Base-by-base conservation (phyloP, 164 flowering plant species). In the Magnolia sinica region DNA sequence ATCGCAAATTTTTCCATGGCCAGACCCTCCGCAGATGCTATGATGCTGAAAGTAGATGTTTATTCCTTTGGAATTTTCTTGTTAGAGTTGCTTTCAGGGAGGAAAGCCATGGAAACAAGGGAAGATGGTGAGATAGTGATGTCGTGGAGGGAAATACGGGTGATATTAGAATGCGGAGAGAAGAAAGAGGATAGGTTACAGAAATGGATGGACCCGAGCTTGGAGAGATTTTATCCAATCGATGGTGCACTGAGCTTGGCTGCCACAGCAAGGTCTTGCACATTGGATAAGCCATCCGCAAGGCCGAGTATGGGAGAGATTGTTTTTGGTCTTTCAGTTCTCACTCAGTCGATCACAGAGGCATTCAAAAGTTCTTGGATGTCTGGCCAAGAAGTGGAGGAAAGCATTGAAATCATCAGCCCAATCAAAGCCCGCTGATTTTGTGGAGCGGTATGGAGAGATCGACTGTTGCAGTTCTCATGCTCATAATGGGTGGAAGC, bases 291-390 rank as follows among this genome's bases (percentile, higher is more conserved):
- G 64, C 67, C 91, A 5, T 77, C 82, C n/a, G 81, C 81, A 1
- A 85, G 92, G 81, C 93, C 93, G 63, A 86, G 82, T 83, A 88
- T 88, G 91, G 81, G 76, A 37, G 96, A 91, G 76, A 81, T 90
- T 51, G 96, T 87, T 64, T 88, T 89, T 55, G 85, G 77, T 74
- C 86, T 91, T 55, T 82, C 89, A 37, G 85, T 91, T 74, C 91
- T 91, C 23, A 63, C 80, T 31, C 90, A 91, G 68, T 77, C 89
- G 75, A 82, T 82, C 70, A 45, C 81, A 37, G 85, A 81, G 64
- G 59, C 84, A 66, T 52, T 78, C 22, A 89, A 89, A 52, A 73
- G 78, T 70, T 85, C 91, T 37, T 90, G 86, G 87, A 70, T 73
- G 64, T 71, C 77, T 22, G 84, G 82, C 29, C 23, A 81, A 64